Evolutionary conservation across 164 flowering plant genomes (phyloP).

Genomic region (Magnolia officinalis): DNA sequence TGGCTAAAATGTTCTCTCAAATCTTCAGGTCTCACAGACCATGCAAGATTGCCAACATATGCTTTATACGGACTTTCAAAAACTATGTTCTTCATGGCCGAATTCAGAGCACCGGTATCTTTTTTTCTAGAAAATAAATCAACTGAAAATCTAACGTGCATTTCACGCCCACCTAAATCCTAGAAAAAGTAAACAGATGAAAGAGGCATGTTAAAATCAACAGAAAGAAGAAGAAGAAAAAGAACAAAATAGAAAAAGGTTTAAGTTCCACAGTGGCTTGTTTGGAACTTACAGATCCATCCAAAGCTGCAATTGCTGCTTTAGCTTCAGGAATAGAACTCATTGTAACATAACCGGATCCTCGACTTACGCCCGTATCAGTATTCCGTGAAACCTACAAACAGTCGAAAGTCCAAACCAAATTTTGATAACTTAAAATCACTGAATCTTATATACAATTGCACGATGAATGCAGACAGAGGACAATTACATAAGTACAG

Average conservation of each 20-base stretch:
- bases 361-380: slow-evolving; percentile 42
- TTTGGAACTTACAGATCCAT: slow-evolving; percentile 37
- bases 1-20: slow-evolving; percentile 37
- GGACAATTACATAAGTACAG: background rate
- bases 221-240: background rate
- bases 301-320: slow-evolving; percentile 38
- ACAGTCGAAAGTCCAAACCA: background rate
- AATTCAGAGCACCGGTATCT: slow-evolving; percentile 17
- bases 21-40: slow-evolving; percentile 32
- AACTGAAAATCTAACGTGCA: slow-evolving; percentile 34
- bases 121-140: slow-evolving; percentile 21
- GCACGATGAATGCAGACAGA: background rate
- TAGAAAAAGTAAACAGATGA: slow-evolving; percentile 10
- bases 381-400: slow-evolving; percentile 43
- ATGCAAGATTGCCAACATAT: slow-evolving; percentile 47
- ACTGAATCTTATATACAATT: background rate
- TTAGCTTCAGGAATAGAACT: slow-evolving; percentile 31
- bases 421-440: background rate
- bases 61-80: slow-evolving; percentile 43
- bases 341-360: slow-evolving; percentile 46
- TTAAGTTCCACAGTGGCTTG: background rate
- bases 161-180: slow-evolving; percentile 51
- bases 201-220: background rate
- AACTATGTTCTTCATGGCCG: slow-evolving; percentile 20
- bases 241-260: background rate